Evolutionary conservation across 148 eudicot species (phyloP), one percentile per base, ranked within the genome.

Genomic region (Cornus florida): DNA sequence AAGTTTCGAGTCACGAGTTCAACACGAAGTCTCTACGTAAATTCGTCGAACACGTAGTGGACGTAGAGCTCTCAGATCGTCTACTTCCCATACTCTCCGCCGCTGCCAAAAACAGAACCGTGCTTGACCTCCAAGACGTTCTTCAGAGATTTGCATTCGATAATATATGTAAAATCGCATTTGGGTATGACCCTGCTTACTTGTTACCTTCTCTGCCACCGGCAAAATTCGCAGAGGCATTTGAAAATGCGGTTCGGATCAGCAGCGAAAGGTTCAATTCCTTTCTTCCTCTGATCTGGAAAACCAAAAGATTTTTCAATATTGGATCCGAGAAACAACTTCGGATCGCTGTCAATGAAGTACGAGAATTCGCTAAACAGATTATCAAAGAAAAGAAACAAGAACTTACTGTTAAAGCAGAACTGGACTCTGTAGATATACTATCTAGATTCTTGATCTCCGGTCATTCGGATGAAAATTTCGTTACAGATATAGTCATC

Each of bases 21-120:
- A 87, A 84, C 71, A 87, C 82, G 0, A 85, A 73, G 32, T 87
- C 90, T 10, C 57, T 87, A 1, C 59, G 86, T 4, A 80, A 80
- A n/a, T 87, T 85, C 59, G 83, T 87, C 10, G 90, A 87, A 38
- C 39, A 38, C 0, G 90, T 87, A 10, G 88, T 87, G 20, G 90
- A 85, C 67, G 7, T 65, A 7, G 90, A 87, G 77, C 74, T 87
- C 6, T 48, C 69, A 50, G 67, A 75, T 10, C 87, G 90, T 7
- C 70, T 87, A 5, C 16, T 87, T 10, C 90, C 87, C 2, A 75
- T 87, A 10, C 46, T 87, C 8, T 87, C 67, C 0, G 3, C 67
- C 11, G 79, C 85, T 0, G 86, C 86, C 4, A 56, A 41, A 0
- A 78, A 72, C 56, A 46, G 62, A 13, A 72, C 78, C 3, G 75